phyloP scores from a whole-genome alignment of 1,284 basidiomycete genomes.

The Microbotryum lychnidis-dioicae region DNA sequence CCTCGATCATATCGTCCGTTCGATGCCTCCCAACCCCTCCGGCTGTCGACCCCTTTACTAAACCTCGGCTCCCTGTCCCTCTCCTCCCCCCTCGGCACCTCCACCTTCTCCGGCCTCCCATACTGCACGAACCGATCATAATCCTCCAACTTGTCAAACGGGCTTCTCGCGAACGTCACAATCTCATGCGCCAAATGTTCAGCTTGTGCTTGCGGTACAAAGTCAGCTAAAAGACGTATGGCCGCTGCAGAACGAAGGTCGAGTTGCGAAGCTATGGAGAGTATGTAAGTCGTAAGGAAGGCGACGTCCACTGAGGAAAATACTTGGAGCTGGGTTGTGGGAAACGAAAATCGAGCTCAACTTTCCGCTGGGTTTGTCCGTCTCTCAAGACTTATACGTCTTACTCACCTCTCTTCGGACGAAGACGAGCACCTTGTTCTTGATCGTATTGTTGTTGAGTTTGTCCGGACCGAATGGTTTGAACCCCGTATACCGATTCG shows the following conservation, averaged over 20 bases:
- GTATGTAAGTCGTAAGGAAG: slow-evolving; percentile 37
- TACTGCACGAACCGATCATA: slow-evolving; percentile 31
- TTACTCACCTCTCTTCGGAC: slow-evolving; percentile 33
- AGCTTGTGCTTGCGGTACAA: slow-evolving; percentile 30
- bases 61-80: not conserved
- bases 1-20: not conserved
- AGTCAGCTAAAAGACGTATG: slow-evolving; percentile 36
- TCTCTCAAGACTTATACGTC: not conserved
- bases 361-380: too few relatives aligned
- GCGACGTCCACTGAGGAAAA: slow-evolving; percentile 37
- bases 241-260: slow-evolving; percentile 33
- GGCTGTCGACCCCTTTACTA: not conserved
- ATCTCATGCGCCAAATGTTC: slow-evolving; percentile 37
- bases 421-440: slow-evolving; percentile 34
- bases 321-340: slow-evolving; percentile 24
- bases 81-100: not conserved
- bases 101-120: slow-evolving; percentile 14
- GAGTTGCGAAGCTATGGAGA: slow-evolving; percentile 34
- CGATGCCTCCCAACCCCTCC: not conserved
- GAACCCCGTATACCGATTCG: slow-evolving; percentile 37
- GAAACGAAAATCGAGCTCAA: too few relatives aligned
- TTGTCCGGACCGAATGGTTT: slow-evolving; percentile 29
- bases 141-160: slow-evolving; percentile 23
- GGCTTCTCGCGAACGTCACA: slow-evolving; percentile 31
- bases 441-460: slow-evolving; percentile 18